Evolutionary conservation across 768 basidiomycete genomes (phyloP), one percentile per base, ranked within the genome.

Genomic region (Calocybe indica): DNA sequence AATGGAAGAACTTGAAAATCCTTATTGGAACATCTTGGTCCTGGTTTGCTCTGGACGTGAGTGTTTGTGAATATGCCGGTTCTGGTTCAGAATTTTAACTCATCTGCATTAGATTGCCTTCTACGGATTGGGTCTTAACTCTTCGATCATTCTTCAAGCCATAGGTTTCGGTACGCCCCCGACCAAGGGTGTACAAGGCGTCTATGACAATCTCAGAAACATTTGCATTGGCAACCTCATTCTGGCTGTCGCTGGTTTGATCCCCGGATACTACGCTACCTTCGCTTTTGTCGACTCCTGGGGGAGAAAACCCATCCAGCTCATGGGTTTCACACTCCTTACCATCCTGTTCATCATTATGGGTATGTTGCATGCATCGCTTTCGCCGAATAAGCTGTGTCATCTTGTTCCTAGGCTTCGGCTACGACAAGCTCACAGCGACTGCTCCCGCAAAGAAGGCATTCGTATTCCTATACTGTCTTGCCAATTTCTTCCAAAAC

Each of bases 401-500:
- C 53, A 28, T 53, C 36, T 14, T 36, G 37, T 41, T 32, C n/a
- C 10, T 30, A 49, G 84, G 86, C 52, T 88, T 88, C 61, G 83
- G 67, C 11, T 88, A 76, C 53, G 72, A 85, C 59, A 73, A 69
- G 55, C 71, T 82, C 45, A 81, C 40, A 42, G 70, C 73, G 30
- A 75, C 72, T 1, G 3, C 54, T 2, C 8, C 61, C 2, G 62
- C 67, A 13, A 72, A 42, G 11, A 78, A 79, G 33, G 87, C 73
- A 2, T 91, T 92, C 62, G 82, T 89, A 42, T 84, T 86, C 69
- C 76, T 89, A 28, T 92, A 92, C 70, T 88, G 88, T 61, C 70
- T 92, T n/a, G 78, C 88, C 56, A 85, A 88, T 62, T 90, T 90
- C 70, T 89, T 91, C 84, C 85, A 88, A 70, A 92, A 92, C 67